These are phyloP conservation scores for Trichosporon coremiiforme DNA, from an alignment of 1,284 basidiomycete species.

Conservation along the genomic window DNA sequence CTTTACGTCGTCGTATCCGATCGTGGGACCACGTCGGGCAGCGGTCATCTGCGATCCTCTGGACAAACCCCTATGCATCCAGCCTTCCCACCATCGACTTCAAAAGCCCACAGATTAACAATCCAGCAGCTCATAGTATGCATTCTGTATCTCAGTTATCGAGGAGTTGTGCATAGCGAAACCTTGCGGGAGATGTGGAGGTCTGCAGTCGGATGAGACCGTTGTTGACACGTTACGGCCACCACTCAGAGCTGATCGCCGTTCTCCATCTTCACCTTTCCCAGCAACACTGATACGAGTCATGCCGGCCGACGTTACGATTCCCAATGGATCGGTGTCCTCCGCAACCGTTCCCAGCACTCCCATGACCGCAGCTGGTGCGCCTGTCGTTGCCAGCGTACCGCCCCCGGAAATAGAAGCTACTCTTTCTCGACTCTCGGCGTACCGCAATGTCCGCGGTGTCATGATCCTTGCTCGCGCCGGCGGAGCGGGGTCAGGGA, in stretches of 20 bases:
- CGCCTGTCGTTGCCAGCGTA: conserved; percentile 29
- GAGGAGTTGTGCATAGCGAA: too few relatives aligned
- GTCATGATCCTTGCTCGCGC: conserved; percentile 75
- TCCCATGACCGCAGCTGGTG: neutral
- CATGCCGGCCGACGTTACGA: neutral
- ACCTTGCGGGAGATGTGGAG: neutral
- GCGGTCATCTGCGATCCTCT: too few relatives aligned
- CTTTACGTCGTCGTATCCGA: neutral
- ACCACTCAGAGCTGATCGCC: neutral
- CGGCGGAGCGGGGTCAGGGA: conserved; percentile 55
- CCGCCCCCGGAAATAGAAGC: conserved; percentile 74
- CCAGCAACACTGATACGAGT: neutral
- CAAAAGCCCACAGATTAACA: too few relatives aligned
- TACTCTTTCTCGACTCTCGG: conserved; percentile 71
- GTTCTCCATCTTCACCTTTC: neutral
- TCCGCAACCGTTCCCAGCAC: conserved; percentile 11
- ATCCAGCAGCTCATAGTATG: too few relatives aligned
- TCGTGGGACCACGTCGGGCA: neutral
- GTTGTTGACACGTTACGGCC: conserved; percentile 3
- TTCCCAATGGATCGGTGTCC: neutral
- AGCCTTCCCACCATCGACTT: too few relatives aligned
- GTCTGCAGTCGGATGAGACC: neutral
- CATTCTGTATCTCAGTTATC: too few relatives aligned
- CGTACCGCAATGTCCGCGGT: conserved; percentile 81
- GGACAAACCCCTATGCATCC: too few relatives aligned